Evolutionary conservation across 2,329 filamentous ascomycete genomes (phyloP), one percentile per base, ranked within the genome.

Genomic region (Oidium heveae): DNA sequence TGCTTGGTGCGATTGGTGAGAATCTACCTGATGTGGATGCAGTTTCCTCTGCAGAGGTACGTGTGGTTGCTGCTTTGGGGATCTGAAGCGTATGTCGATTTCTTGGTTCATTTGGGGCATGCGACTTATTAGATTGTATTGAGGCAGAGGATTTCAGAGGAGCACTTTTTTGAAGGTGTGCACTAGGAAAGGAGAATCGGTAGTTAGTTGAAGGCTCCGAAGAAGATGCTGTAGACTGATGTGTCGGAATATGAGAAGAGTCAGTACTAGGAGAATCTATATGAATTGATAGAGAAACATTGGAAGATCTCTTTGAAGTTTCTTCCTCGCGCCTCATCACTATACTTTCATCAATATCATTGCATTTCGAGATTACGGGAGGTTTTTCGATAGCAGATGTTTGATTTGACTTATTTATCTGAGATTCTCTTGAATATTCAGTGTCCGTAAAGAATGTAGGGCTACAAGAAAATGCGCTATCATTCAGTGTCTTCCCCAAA

Each of bases 71-170:
- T 16, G 73, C 67, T 66, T 81, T 84, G 8, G 88, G 87, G 0
- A 94, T 86, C 67, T 94, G 86, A 28, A 95, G 73, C 0, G 86
- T 94, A 68, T 94, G 84, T 59, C 88, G 79, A 57, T 94, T 86
- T 66, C 83, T 82, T 52, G 89, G 70, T 55, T 76, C 74, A 20
- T 75, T 68, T 34, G 72, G 70, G 15, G 72, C 71, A 9, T 76
- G 70, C 41, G 79, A 73, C 47, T 56, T 58, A 20, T 55, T 53
- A 16, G 62, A 61, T 36, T 44, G 59, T 13, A 59, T 53, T 15
- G 61, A 60, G n/a, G 72, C 66, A 56, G 73, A 68, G 2, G 68
- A 65, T 36, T 69, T 69, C n/a, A 76, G 74, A 1, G 73, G 68
- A 20, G 20, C 13, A 52, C 36, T 49, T 13, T 73, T 44, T 22